Percentiles rank a stretch among this genome's conserved stretches.
phyloP scores from a whole-genome alignment of 805 yeast genomes.

The Candida ponderosae region DNA sequence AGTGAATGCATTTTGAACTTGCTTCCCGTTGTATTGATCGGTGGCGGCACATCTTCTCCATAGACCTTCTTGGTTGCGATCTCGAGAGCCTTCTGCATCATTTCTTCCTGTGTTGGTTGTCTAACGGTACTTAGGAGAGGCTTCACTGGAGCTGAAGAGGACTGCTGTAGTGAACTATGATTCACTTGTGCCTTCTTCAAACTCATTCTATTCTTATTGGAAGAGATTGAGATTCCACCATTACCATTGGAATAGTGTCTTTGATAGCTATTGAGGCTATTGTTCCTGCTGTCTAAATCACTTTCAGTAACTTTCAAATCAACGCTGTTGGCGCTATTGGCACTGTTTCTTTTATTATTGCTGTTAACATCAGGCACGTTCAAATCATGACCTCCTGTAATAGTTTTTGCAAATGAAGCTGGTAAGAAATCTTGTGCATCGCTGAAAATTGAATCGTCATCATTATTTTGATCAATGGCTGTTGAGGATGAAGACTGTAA shows the following conservation, averaged over 20 bases:
- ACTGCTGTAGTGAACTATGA: too few relatives aligned
- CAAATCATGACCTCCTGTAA: not conserved
- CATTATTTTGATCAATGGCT: slow-evolving; percentile 3
- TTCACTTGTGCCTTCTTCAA: too few relatives aligned
- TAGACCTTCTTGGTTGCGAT: slow-evolving; percentile 49
- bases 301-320: not conserved
- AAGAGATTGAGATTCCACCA: slow-evolving; percentile 5
- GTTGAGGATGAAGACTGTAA: not conserved
- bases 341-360: not conserved
- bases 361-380: not conserved
- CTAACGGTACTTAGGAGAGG: too few relatives aligned
- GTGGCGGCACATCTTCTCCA: slow-evolving; percentile 24
- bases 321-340: not conserved
- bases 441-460: slow-evolving; percentile 5
- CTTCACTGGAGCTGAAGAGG: not conserved
- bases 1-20: slow-evolving; percentile 11
- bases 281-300: not conserved
- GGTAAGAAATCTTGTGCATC: slow-evolving; percentile 1
- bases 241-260: not conserved
- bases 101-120: slow-evolving; percentile 21
- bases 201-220: slow-evolving; percentile 11
- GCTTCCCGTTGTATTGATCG: slow-evolving; percentile 3
- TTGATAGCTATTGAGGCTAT: not conserved
- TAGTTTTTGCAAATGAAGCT: not conserved
- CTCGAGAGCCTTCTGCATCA: slow-evolving; percentile 45